Percentiles rank a stretch among this genome's conserved stretches.
phyloP scores from a whole-genome alignment of 179 eudicot species.

The Vitellaria paradoxa region DNA sequence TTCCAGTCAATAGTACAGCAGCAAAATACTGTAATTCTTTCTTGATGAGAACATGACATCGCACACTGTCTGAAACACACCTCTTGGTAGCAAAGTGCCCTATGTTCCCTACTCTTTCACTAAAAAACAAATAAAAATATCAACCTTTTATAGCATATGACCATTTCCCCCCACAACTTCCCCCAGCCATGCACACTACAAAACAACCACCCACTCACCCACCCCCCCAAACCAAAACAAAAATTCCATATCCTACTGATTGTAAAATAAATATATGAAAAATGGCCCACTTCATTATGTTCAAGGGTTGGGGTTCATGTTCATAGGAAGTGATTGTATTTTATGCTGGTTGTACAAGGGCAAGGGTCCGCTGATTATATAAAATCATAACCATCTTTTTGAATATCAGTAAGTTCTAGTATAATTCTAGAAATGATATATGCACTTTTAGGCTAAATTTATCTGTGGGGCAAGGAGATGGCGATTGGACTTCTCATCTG shows the following conservation, averaged over 20 bases:
- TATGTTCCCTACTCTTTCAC: neutral
- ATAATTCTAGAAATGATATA: neutral
- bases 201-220: neutral
- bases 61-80: neutral
- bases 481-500: no score
- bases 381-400: neutral
- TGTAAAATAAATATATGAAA: neutral
- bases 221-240: no score
- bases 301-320: neutral
- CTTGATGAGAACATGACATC: neutral
- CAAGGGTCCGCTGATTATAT: neutral
- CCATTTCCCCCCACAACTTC: neutral
- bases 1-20: neutral
- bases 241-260: neutral
- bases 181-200: neutral
- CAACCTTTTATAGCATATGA: neutral
- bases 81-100: neutral
- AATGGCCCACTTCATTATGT: constrained; percentile 4
- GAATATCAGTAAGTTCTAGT: neutral
- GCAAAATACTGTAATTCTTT: neutral
- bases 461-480: no score
- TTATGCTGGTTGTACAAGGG: no score
- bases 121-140: neutral
- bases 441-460: neutral
- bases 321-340: no score